Base-by-base conservation (phyloP, 1,284 basidiomycete species). In the Somion occarium region DNA sequence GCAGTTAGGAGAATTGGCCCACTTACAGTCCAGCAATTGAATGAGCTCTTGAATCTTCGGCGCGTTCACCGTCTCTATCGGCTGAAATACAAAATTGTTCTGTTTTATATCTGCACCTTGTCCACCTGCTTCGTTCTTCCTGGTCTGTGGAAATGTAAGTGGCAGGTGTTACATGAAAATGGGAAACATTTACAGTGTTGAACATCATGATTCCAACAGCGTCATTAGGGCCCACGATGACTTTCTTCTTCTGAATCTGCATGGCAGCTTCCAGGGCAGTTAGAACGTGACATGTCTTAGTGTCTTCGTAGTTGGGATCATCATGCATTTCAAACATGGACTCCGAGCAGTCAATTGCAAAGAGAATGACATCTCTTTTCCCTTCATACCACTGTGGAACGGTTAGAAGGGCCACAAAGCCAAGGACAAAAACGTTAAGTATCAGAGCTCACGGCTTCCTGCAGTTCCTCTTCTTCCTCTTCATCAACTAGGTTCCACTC, bases 281-380 rank as follows among this genome's bases (percentile, higher is more conserved):
- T 51, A 79, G 78, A 3, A 91, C 64, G 59, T 88, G 82, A 53
- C 78, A 85, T 0, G 83, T 85, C 63, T 85, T 70, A 27, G 72
- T 66, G 39, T 81, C 77, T 64, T 87, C 81, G 50, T 82, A 80
- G 44, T 72, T 69, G 1, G 80, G 76, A 53, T 85, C 80, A 25
- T 88, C 82, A 30, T 75, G 73, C 12, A 87, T 78, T 25, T 73
- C 78, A 38, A 91, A 85, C 94, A 98, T 98, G 12, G 91, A 88
- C 38, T 80, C 72, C 0, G 93, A 95, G 52, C 91, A 92, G 67
- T 99, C 95, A 53, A 98, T 93, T 62, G 89, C 91, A 71, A 98
- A 97, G 15, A 98, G 72, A 46, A 95, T 85, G 38, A 93, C 88
- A 62, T 95, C 92, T 54, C 80, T 79, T 56, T 83, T 83, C 37